These are phyloP conservation scores for Curvularia lunata DNA, from an alignment of 2,329 filamentous ascomycete genomes.

Conservation along the genomic window DNA sequence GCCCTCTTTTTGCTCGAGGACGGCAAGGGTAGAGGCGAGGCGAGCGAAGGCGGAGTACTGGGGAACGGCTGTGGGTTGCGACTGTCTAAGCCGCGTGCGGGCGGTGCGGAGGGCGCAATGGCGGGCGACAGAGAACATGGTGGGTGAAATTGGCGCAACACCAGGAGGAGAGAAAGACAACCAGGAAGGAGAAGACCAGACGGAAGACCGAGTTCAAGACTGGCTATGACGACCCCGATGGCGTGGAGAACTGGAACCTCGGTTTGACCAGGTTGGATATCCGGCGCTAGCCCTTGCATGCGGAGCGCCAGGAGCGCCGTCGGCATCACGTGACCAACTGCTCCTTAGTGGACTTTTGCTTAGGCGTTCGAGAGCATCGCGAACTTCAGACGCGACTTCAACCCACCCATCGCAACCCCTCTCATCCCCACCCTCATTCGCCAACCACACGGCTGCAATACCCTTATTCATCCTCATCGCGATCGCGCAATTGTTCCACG, in stretches of 20 bases:
- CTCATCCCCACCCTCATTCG: conserved; percentile 37
- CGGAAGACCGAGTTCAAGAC: conserved; percentile 4
- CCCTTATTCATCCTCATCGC: conserved; percentile 3
- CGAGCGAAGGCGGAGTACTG: conserved; percentile 66
- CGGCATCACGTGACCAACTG: conserved; percentile 26
- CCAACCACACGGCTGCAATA: conserved; percentile 20
- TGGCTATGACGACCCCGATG: conserved; percentile 6
- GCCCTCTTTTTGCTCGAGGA: conserved; percentile 92
- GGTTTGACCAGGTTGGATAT: conserved; percentile 32
- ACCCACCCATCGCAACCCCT: conserved; percentile 35
- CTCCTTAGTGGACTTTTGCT: conserved; percentile 26
- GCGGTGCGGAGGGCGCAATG: conserved; percentile 46
- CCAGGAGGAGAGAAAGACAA: not conserved
- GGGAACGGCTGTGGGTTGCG: conserved; percentile 43
- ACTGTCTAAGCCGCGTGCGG: conserved; percentile 54
- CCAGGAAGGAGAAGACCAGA: not conserved
- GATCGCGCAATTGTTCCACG: conserved; percentile 15
- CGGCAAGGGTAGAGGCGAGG: conserved; percentile 83
- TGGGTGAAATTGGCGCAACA: conserved; percentile 9
- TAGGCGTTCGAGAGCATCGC: conserved; percentile 35
- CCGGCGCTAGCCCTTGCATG: conserved; percentile 27
- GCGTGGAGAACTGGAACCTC: conserved; percentile 35
- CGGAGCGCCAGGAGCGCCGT: conserved; percentile 8
- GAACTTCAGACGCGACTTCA: conserved; percentile 40
- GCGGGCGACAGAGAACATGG: conserved; percentile 48